A percentile compares a stretch with the other conserved stretches of the same genome.
Conservation (phyloP, 108 stramenopile species). For the Cyclotella atomus region DNA sequence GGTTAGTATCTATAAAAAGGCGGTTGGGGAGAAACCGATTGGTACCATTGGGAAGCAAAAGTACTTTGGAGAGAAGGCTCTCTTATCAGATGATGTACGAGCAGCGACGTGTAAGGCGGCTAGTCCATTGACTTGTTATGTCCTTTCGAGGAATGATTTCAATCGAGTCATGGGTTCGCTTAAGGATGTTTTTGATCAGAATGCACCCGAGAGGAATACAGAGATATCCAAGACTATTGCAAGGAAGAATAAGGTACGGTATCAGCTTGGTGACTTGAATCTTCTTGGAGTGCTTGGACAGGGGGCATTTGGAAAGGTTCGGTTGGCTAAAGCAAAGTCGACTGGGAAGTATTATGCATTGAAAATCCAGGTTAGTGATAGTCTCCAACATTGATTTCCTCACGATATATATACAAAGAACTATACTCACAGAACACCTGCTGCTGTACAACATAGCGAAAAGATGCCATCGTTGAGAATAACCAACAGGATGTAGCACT, state of each 20-base stretch:
- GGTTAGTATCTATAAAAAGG: conserved; percentile 36
- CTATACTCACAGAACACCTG: too few relatives aligned
- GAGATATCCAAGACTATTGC: background rate
- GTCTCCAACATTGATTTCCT: too few relatives aligned
- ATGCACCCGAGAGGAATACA: background rate
- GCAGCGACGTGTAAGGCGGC: conserved; percentile 51
- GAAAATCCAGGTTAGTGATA: conserved; percentile 24
- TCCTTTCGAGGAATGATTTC: conserved; percentile 54
- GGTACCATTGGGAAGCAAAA: conserved; percentile 26
- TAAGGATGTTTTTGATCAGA: conserved; percentile 46
- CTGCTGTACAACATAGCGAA: conserved; percentile 13
- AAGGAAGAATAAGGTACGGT: conserved; percentile 9
- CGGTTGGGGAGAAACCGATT: conserved; percentile 22
- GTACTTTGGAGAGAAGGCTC: conserved; percentile 56
- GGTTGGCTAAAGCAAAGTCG: conserved; percentile 32
- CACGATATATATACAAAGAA: too few relatives aligned
- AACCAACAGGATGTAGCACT: conserved; percentile 38
- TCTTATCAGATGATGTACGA: conserved; percentile 39
- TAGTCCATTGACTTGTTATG: conserved; percentile 31
- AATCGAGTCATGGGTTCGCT: conserved; percentile 60
- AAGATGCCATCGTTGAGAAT: conserved; percentile 40
- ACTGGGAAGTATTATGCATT: conserved; percentile 50
- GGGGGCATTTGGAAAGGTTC: conserved; percentile 51
- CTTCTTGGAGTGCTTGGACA: conserved; percentile 20
- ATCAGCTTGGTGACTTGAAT: conserved; percentile 35